Conservation (phyloP, 1,284 basidiomycete species). For the Sporisorium graminicola region DNA sequence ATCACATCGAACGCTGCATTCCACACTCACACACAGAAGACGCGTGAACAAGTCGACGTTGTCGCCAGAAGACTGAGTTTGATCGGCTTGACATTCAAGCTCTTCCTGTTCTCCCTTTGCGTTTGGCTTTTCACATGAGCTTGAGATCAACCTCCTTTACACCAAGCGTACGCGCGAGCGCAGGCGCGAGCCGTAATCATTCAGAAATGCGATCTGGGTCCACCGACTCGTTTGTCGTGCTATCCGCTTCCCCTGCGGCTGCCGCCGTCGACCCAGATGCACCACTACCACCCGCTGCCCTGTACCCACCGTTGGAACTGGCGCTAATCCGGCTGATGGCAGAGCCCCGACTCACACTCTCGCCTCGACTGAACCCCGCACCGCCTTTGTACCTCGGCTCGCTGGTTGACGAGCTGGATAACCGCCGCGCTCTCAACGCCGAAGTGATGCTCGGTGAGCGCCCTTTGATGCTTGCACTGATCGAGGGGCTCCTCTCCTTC, state of each 20-base stretch:
- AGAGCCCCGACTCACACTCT: slow-evolving; percentile 20
- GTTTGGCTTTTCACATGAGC: not conserved
- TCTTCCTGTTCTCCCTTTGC: no score
- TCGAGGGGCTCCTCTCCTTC: slow-evolving; percentile 14
- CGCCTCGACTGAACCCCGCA: slow-evolving; percentile 7
- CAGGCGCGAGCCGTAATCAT: not conserved
- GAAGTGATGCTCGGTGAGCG: slow-evolving; percentile 28
- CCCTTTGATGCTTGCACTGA: slow-evolving; percentile 41
- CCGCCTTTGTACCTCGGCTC: slow-evolving; percentile 23
- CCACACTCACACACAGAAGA: no score
- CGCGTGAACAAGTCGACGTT: no score
- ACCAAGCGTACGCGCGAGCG: not conserved
- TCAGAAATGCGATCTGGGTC: not conserved
- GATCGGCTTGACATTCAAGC: no score
- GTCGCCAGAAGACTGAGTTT: no score
- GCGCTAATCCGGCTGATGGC: slow-evolving; percentile 30
- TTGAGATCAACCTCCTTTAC: not conserved
- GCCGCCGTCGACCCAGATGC: not conserved
- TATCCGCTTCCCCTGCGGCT: not conserved
- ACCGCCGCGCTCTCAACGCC: slow-evolving; percentile 21
- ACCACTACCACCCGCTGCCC: not conserved
- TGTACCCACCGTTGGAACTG: not conserved
- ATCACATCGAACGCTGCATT: no score
- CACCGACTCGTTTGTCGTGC: not conserved
- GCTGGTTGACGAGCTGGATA: slow-evolving; percentile 8